Evolutionary conservation across 306 rosid species (phyloP), one percentile per base, ranked within the genome.

Genomic region (Quercus dentata): DNA sequence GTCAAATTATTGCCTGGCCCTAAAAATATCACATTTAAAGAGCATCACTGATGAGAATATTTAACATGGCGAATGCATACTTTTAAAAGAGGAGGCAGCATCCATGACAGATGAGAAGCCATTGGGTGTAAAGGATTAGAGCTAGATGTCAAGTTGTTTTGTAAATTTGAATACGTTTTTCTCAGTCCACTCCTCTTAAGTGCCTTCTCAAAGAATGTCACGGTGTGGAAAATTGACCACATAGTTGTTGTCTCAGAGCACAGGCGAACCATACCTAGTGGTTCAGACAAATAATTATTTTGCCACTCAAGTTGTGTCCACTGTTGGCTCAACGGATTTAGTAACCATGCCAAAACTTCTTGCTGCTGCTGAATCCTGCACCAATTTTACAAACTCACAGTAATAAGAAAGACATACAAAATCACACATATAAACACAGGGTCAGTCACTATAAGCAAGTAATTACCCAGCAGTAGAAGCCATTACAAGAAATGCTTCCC

Each of bases 401-500:
- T 56, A 59, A 61, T 73, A 73, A 65, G 70, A 28, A 69, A 78
- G 73, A 65, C 25, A 59, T 54, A 41, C 56, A 59, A 54, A 67
- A 80, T 59, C 57, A 63, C 25, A 57, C 51, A 73, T 62, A 69
- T 61, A 64, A 73, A 59, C 19, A 81, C 55, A 83, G 35, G 56
- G 38, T 19, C 51, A 54, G 64, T 61, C 73, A 30, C 44, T 56
- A 58, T 57, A 51, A 81, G 56, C 72, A 69, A 81, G 69, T 78
- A 56, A 82, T 86, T 92, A 95, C 98, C 99, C 99, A 64, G 97
- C 96, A 78, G 94, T 83, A 76, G 99, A 95, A 77, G 97, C 98
- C 99, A 95, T 92, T 67, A 95, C 76, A 63, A 95, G 99, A 87
- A 95, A 95, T 82, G 99, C 98, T 91, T 95, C 99, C n/a, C 93